Base-by-base conservation (phyloP, 257 asterid genomes). In the Mitragyna speciosa region DNA sequence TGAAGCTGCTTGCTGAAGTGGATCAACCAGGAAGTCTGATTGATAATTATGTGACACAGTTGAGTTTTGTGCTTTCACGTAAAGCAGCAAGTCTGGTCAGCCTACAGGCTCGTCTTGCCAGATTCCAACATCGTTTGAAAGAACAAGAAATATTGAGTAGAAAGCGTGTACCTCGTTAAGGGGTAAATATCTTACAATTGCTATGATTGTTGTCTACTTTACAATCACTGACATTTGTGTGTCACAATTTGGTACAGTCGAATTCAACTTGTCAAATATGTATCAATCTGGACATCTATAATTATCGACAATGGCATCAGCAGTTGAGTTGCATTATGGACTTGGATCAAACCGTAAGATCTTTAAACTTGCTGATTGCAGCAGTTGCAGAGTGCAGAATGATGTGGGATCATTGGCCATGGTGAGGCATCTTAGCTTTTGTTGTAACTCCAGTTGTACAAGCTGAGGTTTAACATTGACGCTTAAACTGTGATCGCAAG, bases 21-120 rank as follows among this genome's bases (percentile, higher is more conserved):
- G 98, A 92, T 89, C 94, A 91, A 85, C 99, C 97, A 20, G 97
- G 99, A 75, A 92, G 97, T 90, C 97, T 86, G 31, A 92, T 96
- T 33, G 95, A 92, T 85, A 94, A 89, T 84, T 96, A 96, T 39
- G 95, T 92, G 83, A 84, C 97, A 10, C 97, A 94, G 72, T 85
- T 96, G 87, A 90, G 94, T 83, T 92, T 94, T 51, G 92, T 96
- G 73, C 97, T 94, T 78, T 92, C 99, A 1, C 94, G 96, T 79
- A 96, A 96, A 89, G 98, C 98, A 30, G 93, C 97, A 82, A 92
- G 93, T 85, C 89, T 92, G 66, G 97, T 96, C 76, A 87, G 99
- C 85, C 97, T 96, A 61, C 99, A 94, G 84, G 98, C 99, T 49
- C 97, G 96, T n/a, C 96, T 94, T 17, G 95, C 96, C 59, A 86